These are phyloP conservation scores for Baorangia bicolor DNA, from an alignment of 768 basidiomycete genomes.

Conservation along the genomic window DNA sequence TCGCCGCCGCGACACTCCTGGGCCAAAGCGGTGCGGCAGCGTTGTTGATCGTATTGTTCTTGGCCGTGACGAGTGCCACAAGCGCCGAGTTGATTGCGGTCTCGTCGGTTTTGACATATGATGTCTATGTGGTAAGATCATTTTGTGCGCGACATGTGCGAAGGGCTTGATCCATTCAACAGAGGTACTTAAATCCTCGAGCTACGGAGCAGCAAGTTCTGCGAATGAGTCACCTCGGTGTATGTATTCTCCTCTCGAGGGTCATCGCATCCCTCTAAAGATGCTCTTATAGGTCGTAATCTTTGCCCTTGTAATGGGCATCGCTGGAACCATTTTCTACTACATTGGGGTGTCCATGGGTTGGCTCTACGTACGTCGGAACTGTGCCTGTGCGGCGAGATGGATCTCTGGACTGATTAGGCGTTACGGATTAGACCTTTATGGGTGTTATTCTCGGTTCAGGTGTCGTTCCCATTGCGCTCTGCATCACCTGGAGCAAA, in stretches of 20 bases:
- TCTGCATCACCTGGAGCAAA: conserved; percentile 81
- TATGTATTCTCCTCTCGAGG: conserved; percentile 24
- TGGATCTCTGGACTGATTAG: not conserved
- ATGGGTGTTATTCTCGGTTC: conserved; percentile 88
- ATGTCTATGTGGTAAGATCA: conserved; percentile 67
- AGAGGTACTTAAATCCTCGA: conserved; percentile 78
- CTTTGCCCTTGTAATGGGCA: conserved; percentile 75
- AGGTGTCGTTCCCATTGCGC: conserved; percentile 83
- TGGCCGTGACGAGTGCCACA: conserved; percentile 84
- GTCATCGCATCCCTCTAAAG: not conserved
- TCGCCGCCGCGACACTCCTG: conserved; percentile 79
- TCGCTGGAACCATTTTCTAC: conserved; percentile 84
- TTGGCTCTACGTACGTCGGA: conserved; percentile 76
- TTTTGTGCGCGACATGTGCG: not conserved
- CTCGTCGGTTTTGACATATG: conserved; percentile 79
- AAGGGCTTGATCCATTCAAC: not conserved
- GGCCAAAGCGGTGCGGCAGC: conserved; percentile 79
- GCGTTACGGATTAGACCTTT: conserved; percentile 54
- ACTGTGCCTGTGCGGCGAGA: not conserved
- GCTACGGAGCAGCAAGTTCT: conserved; percentile 77
- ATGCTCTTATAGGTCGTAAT: conserved; percentile 48
- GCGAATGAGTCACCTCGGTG: conserved; percentile 65
- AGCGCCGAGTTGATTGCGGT: conserved; percentile 92
- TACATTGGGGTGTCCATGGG: conserved; percentile 93
- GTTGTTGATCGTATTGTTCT: conserved; percentile 77